These are phyloP conservation scores for Salinomyces thailandicus DNA, from an alignment of 2,329 filamentous ascomycete species.

Conservation along the genomic window DNA sequence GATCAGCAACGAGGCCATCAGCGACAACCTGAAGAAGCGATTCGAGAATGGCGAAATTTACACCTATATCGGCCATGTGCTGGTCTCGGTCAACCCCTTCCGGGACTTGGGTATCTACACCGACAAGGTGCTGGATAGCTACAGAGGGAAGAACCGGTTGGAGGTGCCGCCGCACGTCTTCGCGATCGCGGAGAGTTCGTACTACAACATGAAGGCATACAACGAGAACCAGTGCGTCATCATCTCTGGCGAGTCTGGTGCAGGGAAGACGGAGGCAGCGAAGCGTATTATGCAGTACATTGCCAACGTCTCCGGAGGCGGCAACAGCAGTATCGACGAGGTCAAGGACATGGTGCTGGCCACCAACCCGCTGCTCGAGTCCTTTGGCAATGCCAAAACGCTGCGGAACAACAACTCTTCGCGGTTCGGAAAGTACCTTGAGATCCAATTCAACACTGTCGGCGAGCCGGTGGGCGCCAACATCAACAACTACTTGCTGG, in stretches of 20 bases:
- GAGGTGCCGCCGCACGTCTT: slow-evolving; percentile 86
- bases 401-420: slow-evolving; percentile 98
- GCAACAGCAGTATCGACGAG: slow-evolving; percentile 77
- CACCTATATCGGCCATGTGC: slow-evolving; percentile 98
- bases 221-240: slow-evolving; percentile 99
- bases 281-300: slow-evolving; percentile 99
- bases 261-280: slow-evolving; percentile 95
- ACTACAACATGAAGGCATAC: slow-evolving; percentile 99
- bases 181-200: slow-evolving; percentile 87
- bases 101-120: slow-evolving; percentile 94
- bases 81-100: slow-evolving; percentile 98
- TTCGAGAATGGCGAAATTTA: slow-evolving; percentile 98
- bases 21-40: slow-evolving; percentile 95
- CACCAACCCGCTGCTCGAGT: slow-evolving; percentile 92
- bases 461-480: slow-evolving; percentile 93
- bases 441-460: slow-evolving; percentile 86
- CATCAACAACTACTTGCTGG: slow-evolving; percentile 94
- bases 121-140: slow-evolving; percentile 82
- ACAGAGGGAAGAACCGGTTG: slow-evolving; percentile 91
- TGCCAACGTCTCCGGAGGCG: slow-evolving; percentile 84
- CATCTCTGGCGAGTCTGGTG: slow-evolving; percentile 95
- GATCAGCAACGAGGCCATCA: slow-evolving; percentile 98
- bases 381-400: slow-evolving; percentile 97
- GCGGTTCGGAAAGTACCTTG: slow-evolving; percentile 94
- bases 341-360: slow-evolving; percentile 99